A percentile compares a stretch with the other conserved stretches of the same genome.
Conservation (phyloP, 1,284 basidiomycete genomes). For the Neolentinus lepideus region DNA sequence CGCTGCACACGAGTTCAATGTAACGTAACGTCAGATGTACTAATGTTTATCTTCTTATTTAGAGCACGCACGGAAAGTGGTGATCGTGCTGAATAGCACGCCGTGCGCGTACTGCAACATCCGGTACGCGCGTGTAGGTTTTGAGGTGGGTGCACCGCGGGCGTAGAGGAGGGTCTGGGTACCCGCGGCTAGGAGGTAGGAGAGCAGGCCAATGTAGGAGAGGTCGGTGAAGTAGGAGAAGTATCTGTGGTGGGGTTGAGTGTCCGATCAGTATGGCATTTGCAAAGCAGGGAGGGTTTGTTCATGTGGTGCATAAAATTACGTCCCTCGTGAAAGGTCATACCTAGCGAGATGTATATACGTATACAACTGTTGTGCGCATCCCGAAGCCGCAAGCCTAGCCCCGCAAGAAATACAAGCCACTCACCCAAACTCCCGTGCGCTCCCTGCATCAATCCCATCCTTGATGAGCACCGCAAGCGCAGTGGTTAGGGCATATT, state of each 20-base stretch:
- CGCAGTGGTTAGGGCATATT: not conserved
- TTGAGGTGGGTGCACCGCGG: conserved; percentile 41
- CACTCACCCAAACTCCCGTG: not conserved
- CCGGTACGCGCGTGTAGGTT: conserved; percentile 9
- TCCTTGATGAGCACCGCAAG: not conserved
- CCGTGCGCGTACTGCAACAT: conserved; percentile 52
- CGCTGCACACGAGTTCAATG: conserved; percentile 29
- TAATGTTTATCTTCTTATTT: too few relatives aligned
- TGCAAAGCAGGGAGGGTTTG: not conserved
- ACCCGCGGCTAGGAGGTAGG: conserved; percentile 55
- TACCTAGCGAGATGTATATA: too few relatives aligned
- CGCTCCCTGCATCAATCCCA: not conserved
- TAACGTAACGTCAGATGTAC: not conserved
- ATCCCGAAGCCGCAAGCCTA: too few relatives aligned
- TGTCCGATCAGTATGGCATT: not conserved
- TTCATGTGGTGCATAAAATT: too few relatives aligned
- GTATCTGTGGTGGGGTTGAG: conserved; percentile 30
- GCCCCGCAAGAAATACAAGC: too few relatives aligned
- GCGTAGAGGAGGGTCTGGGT: conserved; percentile 47
- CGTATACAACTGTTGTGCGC: too few relatives aligned
- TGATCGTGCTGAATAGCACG: conserved; percentile 42
- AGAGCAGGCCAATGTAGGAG: conserved; percentile 51
- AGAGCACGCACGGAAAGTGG: conserved; percentile 49
- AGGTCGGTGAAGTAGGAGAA: conserved; percentile 60
- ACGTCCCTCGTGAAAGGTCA: too few relatives aligned